A percentile compares a stretch with the other conserved stretches of the same genome.
phyloP scores from a whole-genome alignment of 2,329 filamentous ascomycete species.

The Colletotrichum aenigma region DNA sequence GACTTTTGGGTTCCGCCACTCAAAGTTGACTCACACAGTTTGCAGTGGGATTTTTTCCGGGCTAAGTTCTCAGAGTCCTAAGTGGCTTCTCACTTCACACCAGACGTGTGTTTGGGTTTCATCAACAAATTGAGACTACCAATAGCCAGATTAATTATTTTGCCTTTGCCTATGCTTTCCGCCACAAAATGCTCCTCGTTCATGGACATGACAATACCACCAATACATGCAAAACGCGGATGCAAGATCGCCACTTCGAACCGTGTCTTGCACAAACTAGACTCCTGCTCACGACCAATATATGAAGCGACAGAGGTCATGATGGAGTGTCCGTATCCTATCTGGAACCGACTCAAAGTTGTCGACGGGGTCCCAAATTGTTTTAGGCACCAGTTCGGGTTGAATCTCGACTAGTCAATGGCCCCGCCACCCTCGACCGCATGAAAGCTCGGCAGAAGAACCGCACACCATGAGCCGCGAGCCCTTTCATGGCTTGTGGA shows the following conservation, averaged over 20 bases:
- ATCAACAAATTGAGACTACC: not conserved
- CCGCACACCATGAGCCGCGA: not conserved
- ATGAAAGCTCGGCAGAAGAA: not conserved
- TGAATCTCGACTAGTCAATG: not conserved
- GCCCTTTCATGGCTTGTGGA: not conserved
- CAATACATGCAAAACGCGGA: not conserved
- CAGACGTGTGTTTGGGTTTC: not conserved
- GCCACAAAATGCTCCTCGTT: not conserved
- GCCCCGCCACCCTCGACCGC: not conserved
- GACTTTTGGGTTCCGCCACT: conserved; percentile 1
- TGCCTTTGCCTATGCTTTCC: not conserved
- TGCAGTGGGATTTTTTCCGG: not conserved
- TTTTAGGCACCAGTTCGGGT: not conserved
- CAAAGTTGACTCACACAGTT: conserved; percentile 4
- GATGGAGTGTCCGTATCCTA: not conserved
- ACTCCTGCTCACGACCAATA: not conserved
- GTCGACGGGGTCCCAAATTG: not conserved
- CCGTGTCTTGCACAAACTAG: not conserved
- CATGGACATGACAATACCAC: not conserved
- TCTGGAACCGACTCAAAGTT: not conserved
- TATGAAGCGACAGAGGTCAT: not conserved
- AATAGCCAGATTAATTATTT: not conserved
- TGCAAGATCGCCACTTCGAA: not conserved
- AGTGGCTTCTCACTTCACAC: not conserved
- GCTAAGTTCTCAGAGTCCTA: not conserved